Base-by-base conservation (phyloP, 2,329 filamentous ascomycete species). In the Triangularia setosa region DNA sequence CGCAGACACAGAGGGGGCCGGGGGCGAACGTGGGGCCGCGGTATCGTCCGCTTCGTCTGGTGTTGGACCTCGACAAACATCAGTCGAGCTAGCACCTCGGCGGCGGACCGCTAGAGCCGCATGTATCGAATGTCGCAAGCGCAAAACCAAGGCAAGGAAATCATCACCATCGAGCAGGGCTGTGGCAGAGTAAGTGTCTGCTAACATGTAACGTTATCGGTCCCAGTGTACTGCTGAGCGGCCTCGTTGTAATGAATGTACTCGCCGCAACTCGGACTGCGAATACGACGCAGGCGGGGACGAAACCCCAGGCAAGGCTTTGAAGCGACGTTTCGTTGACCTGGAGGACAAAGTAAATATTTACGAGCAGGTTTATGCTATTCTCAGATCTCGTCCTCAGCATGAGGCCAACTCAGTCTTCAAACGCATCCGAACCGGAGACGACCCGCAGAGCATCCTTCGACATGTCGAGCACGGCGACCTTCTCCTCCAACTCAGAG, bases 391-490 rank as follows among this genome's bases (percentile, higher is more conserved):
- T 16, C 53, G 62, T 3, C 61, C 65, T 21, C 60, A 67, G 6
- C 28, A 60, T 12, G 63, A 64, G 48, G 61, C 61, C 14, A 28
- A 57, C 25, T 61, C 62, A 5, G 52, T 67, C 3, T 27, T 67
- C 21, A 58, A 53, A n/a, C 55, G 64, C 2, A 62, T 67, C 44
- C 62, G 65, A 25, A 16, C 56, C 11, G 65, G 61, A 25, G 61
- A 52, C 18, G 61, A 67, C 9, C 61, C 64, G 21, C 30, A 52
- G 7, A 53, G 57, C 33, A 59, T 65, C 21, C 25, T 65, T n/a
- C 65, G 64, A 16, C 61, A 65, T 35, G 63, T 67, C 33, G 57
- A 64, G 40, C 33, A 60, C 28, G 61, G 65, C 3, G 52, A 62
- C n/a, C 48, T 65, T 11, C 40, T 65, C 1, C 57, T 67, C 16